Base-by-base conservation (phyloP, 2,329 filamentous ascomycete species). In the Chaetothyriales sp. region DNA sequence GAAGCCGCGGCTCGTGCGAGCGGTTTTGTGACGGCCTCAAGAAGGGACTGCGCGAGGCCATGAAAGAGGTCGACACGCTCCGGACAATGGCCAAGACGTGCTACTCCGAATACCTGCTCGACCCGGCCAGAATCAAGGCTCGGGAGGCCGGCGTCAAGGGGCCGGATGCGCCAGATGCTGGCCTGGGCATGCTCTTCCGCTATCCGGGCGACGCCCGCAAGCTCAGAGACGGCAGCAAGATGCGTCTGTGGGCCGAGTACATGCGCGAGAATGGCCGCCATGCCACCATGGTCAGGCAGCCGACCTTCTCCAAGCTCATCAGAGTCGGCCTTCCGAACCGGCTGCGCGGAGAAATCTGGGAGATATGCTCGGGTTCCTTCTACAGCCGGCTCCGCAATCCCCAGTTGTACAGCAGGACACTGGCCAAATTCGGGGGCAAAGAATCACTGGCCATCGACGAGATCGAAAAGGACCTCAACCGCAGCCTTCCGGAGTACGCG, bases 401-500 rank as follows among this genome's bases (percentile, higher is more conserved):
- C 1, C 85, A 80, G 9, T 72, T 90, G 4, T 98, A 90, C 63
- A 72, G 77, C 45, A 87, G 98, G 53, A 97, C 89, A 0, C 72
- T 98, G 45, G 74, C 79, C 49, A 90, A 92, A 64, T 89, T 84
- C 61, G 80, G 84, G 5, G 92, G 92, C 6, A 80, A 84, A 64
- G 86, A 94, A 59, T 97, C 90, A 9, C 77, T 98, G 55, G 92
- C 92, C 45, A 97, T 97, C 61, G 92, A 98, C 66, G 92, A 98
- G 73, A 98, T 98, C 58, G 92, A 98, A 66, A 98, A 98, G 69
- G 92, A 98, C 65, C 72, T 98, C 48, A 98, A 98, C 68, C 82
- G 92, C 59, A 95, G 89, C 74, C 72, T 98, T 59, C 92, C 92
- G 1, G 92, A 98, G 69, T 98, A 98, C 66, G 88, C 92, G 18